phyloP scores from a whole-genome alignment of 345 rosid species.

The Rhodomyrtus tomentosa region DNA sequence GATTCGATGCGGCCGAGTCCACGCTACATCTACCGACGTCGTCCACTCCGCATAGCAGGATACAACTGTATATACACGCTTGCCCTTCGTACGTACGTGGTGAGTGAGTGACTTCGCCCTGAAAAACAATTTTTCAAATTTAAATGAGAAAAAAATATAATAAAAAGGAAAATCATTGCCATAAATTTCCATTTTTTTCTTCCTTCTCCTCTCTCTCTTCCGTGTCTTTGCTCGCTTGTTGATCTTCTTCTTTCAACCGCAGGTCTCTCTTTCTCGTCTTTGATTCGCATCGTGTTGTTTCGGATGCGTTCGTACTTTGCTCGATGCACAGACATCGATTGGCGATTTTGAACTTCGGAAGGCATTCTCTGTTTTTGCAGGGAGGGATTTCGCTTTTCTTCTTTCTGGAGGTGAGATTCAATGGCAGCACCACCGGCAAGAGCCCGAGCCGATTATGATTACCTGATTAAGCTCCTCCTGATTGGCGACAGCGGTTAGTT shows the following conservation, averaged over 20 bases:
- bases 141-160: background rate
- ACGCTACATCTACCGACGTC: background rate
- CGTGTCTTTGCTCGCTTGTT: background rate
- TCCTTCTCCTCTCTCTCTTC: background rate
- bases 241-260: background rate
- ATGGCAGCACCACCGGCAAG: conserved; percentile 12
- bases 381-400: background rate
- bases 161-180: background rate
- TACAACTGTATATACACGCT: background rate
- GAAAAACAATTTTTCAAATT: background rate
- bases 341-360: background rate
- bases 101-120: background rate
- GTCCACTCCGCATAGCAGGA: background rate
- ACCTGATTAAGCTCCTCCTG: conserved; percentile 10
- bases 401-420: background rate
- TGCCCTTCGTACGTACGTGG: background rate
- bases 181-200: background rate
- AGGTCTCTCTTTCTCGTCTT: background rate
- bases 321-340: background rate
- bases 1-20: background rate
- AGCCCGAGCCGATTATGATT: conserved; percentile 10
- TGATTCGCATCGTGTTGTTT: background rate
- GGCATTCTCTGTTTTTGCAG: background rate
- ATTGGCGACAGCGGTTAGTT: conserved; percentile 11
- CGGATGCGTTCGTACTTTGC: background rate